A percentile compares a stretch with the other conserved stretches of the same genome.
Evolutionary conservation across 805 yeast genomes (phyloP).

Genomic region (Yarrowia osloensis): DNA sequence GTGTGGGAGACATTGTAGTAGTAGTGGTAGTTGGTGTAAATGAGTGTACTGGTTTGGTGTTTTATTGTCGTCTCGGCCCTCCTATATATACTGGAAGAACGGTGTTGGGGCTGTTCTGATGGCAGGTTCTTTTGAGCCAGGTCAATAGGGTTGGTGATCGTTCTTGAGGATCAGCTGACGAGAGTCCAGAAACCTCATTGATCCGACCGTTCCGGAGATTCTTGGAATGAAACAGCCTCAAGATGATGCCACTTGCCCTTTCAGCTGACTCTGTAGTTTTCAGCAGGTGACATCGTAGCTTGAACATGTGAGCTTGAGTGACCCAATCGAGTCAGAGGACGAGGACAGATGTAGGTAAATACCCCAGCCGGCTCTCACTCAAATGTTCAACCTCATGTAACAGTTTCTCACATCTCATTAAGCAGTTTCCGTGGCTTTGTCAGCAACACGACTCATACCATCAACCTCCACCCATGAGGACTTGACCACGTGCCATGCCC

Average conservation of each 20-base stretch:
- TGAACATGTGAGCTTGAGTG: no score
- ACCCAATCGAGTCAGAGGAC: no score
- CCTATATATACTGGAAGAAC: background rate
- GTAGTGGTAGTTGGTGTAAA: background rate
- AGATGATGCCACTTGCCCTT: background rate
- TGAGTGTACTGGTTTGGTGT: background rate
- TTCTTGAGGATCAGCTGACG: background rate
- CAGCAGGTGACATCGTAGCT: no score
- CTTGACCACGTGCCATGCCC: background rate
- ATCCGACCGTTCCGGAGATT: background rate
- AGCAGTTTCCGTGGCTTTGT: no score
- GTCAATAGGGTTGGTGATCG: background rate
- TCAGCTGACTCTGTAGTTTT: no score
- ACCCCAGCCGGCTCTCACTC: no score
- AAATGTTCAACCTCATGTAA: no score
- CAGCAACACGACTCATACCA: background rate
- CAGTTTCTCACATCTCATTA: no score
- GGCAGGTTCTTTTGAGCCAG: background rate
- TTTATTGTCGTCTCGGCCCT: no score
- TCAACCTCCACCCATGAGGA: background rate
- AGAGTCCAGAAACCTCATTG: background rate
- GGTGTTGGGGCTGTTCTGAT: background rate
- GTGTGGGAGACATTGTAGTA: background rate
- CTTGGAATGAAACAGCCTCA: background rate
- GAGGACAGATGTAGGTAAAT: no score